phyloP scores from a whole-genome alignment of 495 filamentous ascomycete species.

The Penicillium crystallinum region DNA sequence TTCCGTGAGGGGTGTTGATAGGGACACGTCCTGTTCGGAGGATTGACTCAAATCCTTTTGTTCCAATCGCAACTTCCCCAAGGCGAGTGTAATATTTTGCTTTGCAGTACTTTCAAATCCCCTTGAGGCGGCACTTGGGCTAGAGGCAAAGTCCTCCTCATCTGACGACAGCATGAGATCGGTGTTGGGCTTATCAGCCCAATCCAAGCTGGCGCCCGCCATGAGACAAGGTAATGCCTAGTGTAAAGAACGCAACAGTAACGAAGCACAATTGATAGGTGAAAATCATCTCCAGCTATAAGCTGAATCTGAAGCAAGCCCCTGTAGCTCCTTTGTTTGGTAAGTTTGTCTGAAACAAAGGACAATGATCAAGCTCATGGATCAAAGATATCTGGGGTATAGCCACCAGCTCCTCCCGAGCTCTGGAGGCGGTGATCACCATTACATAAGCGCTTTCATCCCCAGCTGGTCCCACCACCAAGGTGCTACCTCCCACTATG shows the following conservation, averaged over 20 bases:
- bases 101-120: conserved; percentile 10
- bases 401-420: background rate
- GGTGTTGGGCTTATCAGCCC: conserved; percentile 23
- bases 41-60: conserved; percentile 8
- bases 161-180: conserved; percentile 29
- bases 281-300: conserved; percentile 4
- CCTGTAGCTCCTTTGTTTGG: background rate
- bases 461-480: no score
- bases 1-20: conserved; percentile 5
- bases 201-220: conserved; percentile 15
- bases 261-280: background rate
- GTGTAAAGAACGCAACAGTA: background rate
- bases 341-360: background rate
- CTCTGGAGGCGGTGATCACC: background rate
- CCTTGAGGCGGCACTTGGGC: conserved; percentile 27
- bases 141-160: conserved; percentile 34
- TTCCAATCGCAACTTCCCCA: conserved; percentile 34
- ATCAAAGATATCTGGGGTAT: background rate
- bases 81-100: conserved; percentile 6
- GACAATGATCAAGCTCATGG: no score
- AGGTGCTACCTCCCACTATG: no score
- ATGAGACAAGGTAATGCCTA: conserved; percentile 9
- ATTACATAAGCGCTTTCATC: background rate
- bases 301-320: background rate
- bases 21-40: conserved; percentile 7